phyloP scores from a whole-genome alignment of 2,329 filamentous ascomycete genomes.

The Teratosphaeria gauchensis region DNA sequence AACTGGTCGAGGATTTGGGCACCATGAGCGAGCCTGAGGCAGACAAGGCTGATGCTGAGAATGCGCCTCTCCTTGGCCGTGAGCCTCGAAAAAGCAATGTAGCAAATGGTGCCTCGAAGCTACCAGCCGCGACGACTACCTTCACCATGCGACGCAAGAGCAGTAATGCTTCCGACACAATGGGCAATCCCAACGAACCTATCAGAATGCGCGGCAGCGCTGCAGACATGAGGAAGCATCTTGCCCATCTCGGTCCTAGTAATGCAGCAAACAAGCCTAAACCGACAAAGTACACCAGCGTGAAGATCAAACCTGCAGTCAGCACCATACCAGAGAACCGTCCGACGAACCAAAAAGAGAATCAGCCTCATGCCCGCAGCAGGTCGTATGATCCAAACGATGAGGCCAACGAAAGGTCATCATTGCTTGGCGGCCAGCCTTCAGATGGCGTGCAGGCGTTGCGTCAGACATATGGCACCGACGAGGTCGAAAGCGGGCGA shows the following conservation, averaged over 20 bases:
- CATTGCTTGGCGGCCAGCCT: slow-evolving; percentile 41
- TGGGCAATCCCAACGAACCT: slow-evolving; percentile 16
- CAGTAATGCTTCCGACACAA: slow-evolving; percentile 29
- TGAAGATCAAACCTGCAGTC: slow-evolving; percentile 55
- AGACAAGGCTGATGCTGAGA: slow-evolving; percentile 17
- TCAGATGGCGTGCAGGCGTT: slow-evolving; percentile 58
- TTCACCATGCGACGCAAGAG: slow-evolving; percentile 38
- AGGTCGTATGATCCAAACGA: background rate
- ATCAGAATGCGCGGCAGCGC: slow-evolving; percentile 41
- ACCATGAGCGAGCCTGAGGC: slow-evolving; percentile 7
- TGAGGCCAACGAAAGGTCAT: background rate
- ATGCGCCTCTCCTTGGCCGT: slow-evolving; percentile 18
- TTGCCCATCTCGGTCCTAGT: slow-evolving; percentile 55
- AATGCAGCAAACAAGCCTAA: slow-evolving; percentile 53
- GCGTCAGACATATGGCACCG: slow-evolving; percentile 35
- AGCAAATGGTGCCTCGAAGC: slow-evolving; percentile 24
- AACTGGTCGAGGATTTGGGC: slow-evolving; percentile 5
- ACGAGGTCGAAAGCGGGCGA: slow-evolving; percentile 15
- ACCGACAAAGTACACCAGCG: slow-evolving; percentile 50
- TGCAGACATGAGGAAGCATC: slow-evolving; percentile 48
- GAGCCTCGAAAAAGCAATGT: slow-evolving; percentile 23
- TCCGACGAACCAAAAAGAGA: slow-evolving; percentile 5
- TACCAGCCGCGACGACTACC: slow-evolving; percentile 17
- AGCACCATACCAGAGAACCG: slow-evolving; percentile 33
- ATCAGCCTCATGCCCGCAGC: background rate